Conservation (phyloP, 805 yeast genomes). For the Scheffersomyces lignosus region DNA sequence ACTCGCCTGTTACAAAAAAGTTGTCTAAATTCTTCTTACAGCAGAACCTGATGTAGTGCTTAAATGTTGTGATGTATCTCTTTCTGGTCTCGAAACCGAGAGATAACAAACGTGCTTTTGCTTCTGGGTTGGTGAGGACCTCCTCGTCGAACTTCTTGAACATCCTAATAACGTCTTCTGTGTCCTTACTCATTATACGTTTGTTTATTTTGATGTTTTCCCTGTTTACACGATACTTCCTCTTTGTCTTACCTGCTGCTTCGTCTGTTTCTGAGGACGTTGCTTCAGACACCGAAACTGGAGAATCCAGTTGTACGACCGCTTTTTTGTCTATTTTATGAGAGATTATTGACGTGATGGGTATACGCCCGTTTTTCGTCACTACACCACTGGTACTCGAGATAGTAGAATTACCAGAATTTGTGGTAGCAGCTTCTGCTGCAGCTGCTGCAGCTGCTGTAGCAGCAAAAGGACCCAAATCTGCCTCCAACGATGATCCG, state of each 20-base stretch:
- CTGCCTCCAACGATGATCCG: no score
- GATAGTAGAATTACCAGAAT: no score
- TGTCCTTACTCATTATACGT: slow-evolving; percentile 14
- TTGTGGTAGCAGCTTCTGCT: no score
- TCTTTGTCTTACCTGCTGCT: no score
- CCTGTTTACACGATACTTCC: slow-evolving; percentile 10
- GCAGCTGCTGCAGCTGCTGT: no score
- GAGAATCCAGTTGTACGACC: background rate
- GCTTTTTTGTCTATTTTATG: slow-evolving; percentile 2
- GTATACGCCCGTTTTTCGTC: slow-evolving; percentile 4
- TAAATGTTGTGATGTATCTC: slow-evolving; percentile 15
- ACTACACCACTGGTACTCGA: no score
- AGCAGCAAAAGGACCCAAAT: no score
- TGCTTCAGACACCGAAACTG: background rate
- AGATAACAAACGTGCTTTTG: slow-evolving; percentile 12
- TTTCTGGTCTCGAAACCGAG: slow-evolving; percentile 15
- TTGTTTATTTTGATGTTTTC: slow-evolving; percentile 15
- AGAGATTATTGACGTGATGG: slow-evolving; percentile 4
- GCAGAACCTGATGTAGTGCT: slow-evolving; percentile 14
- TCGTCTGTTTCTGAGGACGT: no score
- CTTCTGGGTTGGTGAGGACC: slow-evolving; percentile 12
- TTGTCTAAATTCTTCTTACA: slow-evolving; percentile 10
- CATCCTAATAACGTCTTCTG: slow-evolving; percentile 14
- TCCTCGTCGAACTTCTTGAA: slow-evolving; percentile 16
- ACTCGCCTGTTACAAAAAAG: slow-evolving; percentile 13